Percentiles rank a stretch among this genome's conserved stretches.
Conservation (phyloP, 768 basidiomycete species). For the Naganishia vishniacii region DNA sequence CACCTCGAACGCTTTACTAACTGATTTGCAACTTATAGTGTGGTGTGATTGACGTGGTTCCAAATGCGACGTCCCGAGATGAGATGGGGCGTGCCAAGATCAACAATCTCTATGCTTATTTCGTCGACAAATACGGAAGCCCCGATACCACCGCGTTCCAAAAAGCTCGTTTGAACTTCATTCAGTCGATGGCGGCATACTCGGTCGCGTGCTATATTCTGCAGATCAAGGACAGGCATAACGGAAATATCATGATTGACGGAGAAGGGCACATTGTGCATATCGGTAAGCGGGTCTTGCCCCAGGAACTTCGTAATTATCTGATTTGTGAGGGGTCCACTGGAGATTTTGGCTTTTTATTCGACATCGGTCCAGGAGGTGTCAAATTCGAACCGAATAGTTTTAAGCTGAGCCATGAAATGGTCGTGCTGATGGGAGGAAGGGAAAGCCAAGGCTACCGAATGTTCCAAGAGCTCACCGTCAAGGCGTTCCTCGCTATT, state of each 20-base stretch:
- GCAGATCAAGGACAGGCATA: conserved; percentile 97
- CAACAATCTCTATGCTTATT: conserved; percentile 91
- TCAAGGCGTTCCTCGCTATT: conserved; percentile 94
- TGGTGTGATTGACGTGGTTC: conserved; percentile 96
- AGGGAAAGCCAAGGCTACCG: conserved; percentile 88
- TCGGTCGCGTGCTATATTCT: conserved; percentile 96
- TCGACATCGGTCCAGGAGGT: conserved; percentile 67
- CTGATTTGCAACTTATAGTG: conserved; percentile 56
- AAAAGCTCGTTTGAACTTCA: conserved; percentile 85
- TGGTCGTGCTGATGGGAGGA: conserved; percentile 97
- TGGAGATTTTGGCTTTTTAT: conserved; percentile 35
- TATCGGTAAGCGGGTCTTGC: conserved; percentile 58
- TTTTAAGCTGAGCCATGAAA: conserved; percentile 98
- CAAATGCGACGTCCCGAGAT: conserved; percentile 93
- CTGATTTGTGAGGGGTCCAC: conserved; percentile 23
- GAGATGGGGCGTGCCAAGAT: conserved; percentile 99
- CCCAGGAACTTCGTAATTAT: not conserved
- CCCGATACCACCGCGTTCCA: conserved; percentile 86
- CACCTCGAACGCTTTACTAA: not conserved
- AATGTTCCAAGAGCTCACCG: conserved; percentile 83
- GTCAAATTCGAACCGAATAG: conserved; percentile 98
- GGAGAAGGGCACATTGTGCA: conserved; percentile 95
- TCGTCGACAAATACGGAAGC: conserved; percentile 85
- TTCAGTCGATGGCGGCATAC: conserved; percentile 98
- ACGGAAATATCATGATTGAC: conserved; percentile 99